Evolutionary conservation across 306 rosid species (phyloP), one percentile per base, ranked within the genome.

Genomic region (Myrica gale): DNA sequence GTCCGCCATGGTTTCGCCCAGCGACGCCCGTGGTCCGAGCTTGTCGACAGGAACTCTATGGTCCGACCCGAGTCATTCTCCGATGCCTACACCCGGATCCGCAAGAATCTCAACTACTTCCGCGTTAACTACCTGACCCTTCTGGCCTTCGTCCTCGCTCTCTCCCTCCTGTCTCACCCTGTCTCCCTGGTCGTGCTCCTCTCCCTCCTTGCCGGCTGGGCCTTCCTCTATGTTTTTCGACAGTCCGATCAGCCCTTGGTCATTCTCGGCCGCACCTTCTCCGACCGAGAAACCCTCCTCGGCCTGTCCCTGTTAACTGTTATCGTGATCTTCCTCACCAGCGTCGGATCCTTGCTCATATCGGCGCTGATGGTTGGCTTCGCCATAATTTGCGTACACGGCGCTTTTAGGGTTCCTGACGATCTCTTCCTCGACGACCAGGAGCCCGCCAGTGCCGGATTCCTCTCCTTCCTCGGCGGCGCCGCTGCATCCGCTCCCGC

Each of bases 21-120:
- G 20, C 97, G 96, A 77, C 98, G 98, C 41, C 94, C 98, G 0
- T 94, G 98, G 98, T 68, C 78, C 55, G 98, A 94, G 78, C 89
- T 94, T 68, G 13, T 91, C 56, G 98, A 94, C 66, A 90, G 95
- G 68, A 61, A 55, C 78, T 79, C 96, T 17, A 65, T 94, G 68
- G 74, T 91, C 15, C 85, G 94, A 6, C 98, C 98, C 0, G 91
- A 87, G 3, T 81, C 86, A 52, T 87, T 94, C 1, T n/a, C 98
- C 46, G 98, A 94, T 32, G 98, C 98, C 3, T 91, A 91, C 80
- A 87, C 95, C 42, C 90, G 98, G 87, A 90, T 91, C 90, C 98
- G 98, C 55, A 94, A 89, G 84, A 94, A 94, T 73, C 66, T 89
- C 79, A 16, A 88, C 46, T 94, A 94, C 79, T 94, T 94, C 73